Conservation (phyloP, 768 basidiomycete species). For the Mycena pura region DNA sequence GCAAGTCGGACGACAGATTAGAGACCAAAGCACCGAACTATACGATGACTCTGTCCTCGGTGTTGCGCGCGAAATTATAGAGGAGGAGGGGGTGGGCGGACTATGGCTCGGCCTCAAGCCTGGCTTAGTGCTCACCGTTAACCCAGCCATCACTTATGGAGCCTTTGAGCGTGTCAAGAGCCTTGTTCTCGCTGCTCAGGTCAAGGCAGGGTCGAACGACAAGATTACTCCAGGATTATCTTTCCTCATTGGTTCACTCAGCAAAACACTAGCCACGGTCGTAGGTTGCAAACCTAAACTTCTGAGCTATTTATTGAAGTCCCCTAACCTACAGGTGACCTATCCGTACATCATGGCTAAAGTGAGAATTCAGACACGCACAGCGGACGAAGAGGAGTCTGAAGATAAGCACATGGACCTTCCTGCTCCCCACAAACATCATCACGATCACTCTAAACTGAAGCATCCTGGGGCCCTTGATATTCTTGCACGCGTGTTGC, state of each 20-base stretch:
- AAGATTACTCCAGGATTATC: conserved; percentile 81
- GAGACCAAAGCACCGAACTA: conserved; percentile 25
- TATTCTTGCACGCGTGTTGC: conserved; percentile 74
- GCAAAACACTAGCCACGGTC: conserved; percentile 95
- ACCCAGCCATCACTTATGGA: conserved; percentile 98
- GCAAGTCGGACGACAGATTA: conserved; percentile 71
- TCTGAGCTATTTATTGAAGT: neutral
- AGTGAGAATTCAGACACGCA: conserved; percentile 91
- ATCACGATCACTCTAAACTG: conserved; percentile 48
- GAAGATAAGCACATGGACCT: conserved; percentile 46
- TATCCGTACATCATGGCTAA: conserved; percentile 98
- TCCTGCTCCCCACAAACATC: conserved; percentile 43
- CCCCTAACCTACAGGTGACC: conserved; percentile 65
- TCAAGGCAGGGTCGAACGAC: conserved; percentile 46
- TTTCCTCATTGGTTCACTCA: conserved; percentile 89
- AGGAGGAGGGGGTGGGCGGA: conserved; percentile 85
- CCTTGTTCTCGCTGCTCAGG: conserved; percentile 63
- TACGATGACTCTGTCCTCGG: conserved; percentile 76
- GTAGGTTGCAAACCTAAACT: conserved; percentile 54
- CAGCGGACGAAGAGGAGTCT: conserved; percentile 60
- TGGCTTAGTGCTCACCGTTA: conserved; percentile 92
- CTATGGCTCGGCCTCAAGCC: conserved; percentile 95
- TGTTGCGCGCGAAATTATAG: conserved; percentile 86
- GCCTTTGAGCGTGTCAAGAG: conserved; percentile 91
- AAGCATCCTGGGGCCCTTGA: conserved; percentile 78